Conservation (phyloP, 176 grass and related monocot species). For the Canna indica region DNA sequence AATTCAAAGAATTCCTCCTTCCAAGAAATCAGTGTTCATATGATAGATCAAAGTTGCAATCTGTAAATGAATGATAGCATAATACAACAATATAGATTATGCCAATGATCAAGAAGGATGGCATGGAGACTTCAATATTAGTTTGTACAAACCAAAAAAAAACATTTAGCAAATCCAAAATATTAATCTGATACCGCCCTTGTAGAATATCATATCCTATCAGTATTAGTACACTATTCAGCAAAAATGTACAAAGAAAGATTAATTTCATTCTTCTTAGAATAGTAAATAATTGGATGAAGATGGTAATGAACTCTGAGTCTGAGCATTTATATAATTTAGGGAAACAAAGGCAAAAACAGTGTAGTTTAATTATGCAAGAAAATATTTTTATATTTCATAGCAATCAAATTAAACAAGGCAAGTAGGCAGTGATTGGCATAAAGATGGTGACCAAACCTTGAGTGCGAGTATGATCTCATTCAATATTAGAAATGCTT, state of each 20-base stretch:
- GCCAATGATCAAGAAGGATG: no score
- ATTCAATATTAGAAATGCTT: constrained; percentile 95
- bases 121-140: no score
- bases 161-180: no score
- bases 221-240: not conserved
- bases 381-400: not conserved
- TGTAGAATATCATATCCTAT: not conserved
- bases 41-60: no score
- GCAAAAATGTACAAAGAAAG: not conserved
- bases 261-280: not conserved
- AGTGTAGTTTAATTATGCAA: not conserved
- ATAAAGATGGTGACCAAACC: constrained; percentile 26
- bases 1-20: not conserved
- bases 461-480: constrained; percentile 83
- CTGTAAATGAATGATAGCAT: no score
- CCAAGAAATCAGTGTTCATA: not conserved
- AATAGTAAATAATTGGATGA: not conserved
- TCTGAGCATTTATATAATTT: not conserved
- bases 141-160: no score
- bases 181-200: no score
- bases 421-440: not conserved
- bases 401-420: not conserved
- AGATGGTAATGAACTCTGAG: not conserved
- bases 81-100: no score
- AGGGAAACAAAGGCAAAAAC: not conserved